Evolutionary conservation across 2,329 filamentous ascomycete genomes (phyloP), one percentile per base, ranked within the genome.

Genomic region (Arachnopeziza araneosa): DNA sequence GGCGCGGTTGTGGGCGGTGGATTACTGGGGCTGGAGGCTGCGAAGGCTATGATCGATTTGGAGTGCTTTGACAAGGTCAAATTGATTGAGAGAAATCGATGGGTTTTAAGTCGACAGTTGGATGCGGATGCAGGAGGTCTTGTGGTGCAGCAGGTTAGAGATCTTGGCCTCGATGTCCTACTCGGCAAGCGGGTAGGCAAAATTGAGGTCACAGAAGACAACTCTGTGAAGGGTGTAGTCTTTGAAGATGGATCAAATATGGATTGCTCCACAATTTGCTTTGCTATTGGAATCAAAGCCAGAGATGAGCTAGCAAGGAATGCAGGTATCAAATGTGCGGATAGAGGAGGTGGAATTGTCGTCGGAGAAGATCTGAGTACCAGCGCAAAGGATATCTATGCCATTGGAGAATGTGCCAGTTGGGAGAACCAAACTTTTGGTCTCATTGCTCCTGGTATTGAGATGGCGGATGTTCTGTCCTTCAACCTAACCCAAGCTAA

Each of bases 401-500:
- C 92, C 53, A 88, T 96, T 55, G 93, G 92, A 59, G 93, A 96
- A 75, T 96, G 92, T 68, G 91, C 92, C 5, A 95, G 88, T 75
- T 96, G 91, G 90, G 82, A 93, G 64, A 88, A 85, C 66, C 89
- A 95, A 74, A 92, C 90, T 0, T 96, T 91, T 66, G 92, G 92
- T 6, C 83, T 97, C 22, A 96, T 97, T 67, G 91, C 89, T 0
- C 92, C 92, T 0, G 92, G 92, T 21, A 83, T 96, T 44, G 93
- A 96, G 74, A 96, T 96, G 90, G 93, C 93, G 0, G 92, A 96
- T 67, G 87, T 96, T 0, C 83, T 96, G 2, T 86, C 92, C 12
- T 96, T 95, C 78, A 96, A 96, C 73, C 83, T 97, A 60, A 96
- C 92, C 2, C 88, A 93, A 71, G 89, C 90, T 32, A 87, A 88